phyloP scores from a whole-genome alignment of 129 eudicot species.

The Daucus carota region DNA sequence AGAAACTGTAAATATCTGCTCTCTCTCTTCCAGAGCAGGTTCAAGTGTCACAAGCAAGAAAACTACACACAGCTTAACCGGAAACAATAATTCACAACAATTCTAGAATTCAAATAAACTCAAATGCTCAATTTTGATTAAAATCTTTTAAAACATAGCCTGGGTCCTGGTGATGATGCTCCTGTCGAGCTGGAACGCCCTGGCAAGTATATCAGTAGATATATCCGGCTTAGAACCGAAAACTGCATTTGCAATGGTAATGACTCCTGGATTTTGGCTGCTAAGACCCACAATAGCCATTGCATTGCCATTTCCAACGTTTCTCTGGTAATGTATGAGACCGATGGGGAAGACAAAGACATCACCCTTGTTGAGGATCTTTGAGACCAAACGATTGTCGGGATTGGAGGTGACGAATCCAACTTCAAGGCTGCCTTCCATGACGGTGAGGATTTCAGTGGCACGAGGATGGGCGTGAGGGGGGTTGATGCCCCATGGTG shows the following conservation, averaged over 20 bases:
- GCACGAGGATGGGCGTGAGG: slow-evolving; percentile 21
- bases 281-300: slow-evolving; percentile 14
- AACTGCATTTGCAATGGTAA: slow-evolving; percentile 14
- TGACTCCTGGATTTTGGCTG: slow-evolving; percentile 25
- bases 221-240: slow-evolving; percentile 16
- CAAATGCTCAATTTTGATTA: no score
- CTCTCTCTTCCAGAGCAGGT: no score
- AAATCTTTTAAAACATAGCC: slow-evolving; percentile 7
- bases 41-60: no score
- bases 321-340: slow-evolving; percentile 15
- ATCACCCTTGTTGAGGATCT: slow-evolving; percentile 16
- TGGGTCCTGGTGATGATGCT: not conserved
- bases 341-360: slow-evolving; percentile 24
- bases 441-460: slow-evolving; percentile 8
- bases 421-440: slow-evolving; percentile 16
- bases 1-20: no score
- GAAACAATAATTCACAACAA: no score
- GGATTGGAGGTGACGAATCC: slow-evolving; percentile 19
- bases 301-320: slow-evolving; percentile 6
- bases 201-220: slow-evolving; percentile 13
- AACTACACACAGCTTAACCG: no score
- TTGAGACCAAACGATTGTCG: slow-evolving; percentile 8
- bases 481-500: slow-evolving; percentile 9
- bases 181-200: slow-evolving; percentile 21
- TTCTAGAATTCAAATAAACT: no score